A percentile compares a stretch with the other conserved stretches of the same genome.
Conservation (phyloP, 257 asterid species). For the Lycium ferocissimum region DNA sequence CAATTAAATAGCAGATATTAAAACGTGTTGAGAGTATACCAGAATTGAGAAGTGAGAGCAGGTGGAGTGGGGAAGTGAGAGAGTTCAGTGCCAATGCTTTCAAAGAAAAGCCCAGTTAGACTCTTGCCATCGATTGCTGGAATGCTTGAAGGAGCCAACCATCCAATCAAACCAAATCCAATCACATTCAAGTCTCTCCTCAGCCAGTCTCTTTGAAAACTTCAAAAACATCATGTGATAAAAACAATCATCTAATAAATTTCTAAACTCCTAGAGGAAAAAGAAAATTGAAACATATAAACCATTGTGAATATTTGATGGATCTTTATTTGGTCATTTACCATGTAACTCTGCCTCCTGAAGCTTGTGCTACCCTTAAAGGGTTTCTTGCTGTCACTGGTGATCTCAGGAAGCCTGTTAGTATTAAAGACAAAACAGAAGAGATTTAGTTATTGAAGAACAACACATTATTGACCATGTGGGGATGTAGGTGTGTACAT, state of each 20-base stretch:
- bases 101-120: conserved; percentile 83
- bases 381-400: conserved; percentile 73
- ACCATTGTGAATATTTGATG: background rate
- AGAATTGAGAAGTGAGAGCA: conserved; percentile 76
- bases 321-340: conserved; percentile 31
- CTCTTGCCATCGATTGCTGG: conserved; percentile 84
- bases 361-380: conserved; percentile 64
- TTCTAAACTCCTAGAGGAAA: background rate
- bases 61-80: conserved; percentile 90
- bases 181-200: conserved; percentile 89
- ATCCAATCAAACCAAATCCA: conserved; percentile 91
- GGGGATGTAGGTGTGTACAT: too few relatives aligned
- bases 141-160: conserved; percentile 93
- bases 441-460: background rate
- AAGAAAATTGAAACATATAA: too few relatives aligned
- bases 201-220: conserved; percentile 87
- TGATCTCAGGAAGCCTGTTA: conserved; percentile 62
- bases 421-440: background rate
- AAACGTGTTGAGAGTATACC: conserved; percentile 46
- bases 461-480: background rate
- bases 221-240: conserved; percentile 34
- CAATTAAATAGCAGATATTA: too few relatives aligned
- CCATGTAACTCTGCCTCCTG: conserved; percentile 83
- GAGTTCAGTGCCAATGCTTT: conserved; percentile 87
- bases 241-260: background rate